phyloP scores from a whole-genome alignment of 371 early-diverging fungal genomes.

The Vairimorpha apis region DNA sequence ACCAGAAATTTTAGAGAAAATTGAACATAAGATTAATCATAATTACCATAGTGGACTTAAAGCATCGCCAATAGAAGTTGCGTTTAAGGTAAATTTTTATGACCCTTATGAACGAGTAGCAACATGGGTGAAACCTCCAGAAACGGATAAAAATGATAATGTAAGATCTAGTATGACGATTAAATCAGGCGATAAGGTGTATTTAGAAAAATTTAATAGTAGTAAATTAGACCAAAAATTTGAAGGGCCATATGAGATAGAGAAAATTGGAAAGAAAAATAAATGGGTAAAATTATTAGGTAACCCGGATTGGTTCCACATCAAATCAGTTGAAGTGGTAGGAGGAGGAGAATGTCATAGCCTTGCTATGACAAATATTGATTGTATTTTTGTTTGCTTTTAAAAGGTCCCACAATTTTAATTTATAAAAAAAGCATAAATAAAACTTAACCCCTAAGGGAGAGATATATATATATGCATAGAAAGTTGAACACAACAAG shows the following conservation, averaged over 20 bases:
- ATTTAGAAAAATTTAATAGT: background rate
- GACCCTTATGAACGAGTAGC: background rate
- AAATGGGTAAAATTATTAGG: background rate
- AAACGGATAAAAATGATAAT: background rate
- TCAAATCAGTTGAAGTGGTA: constrained; percentile 5
- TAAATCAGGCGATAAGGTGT: background rate
- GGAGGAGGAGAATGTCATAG: too few relatives aligned
- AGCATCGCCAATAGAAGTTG: background rate
- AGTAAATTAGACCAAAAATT: background rate
- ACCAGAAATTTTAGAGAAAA: background rate
- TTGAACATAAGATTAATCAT: background rate
- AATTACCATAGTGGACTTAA: background rate
- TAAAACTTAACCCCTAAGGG: too few relatives aligned
- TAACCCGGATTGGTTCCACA: background rate
- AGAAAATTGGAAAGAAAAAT: background rate
- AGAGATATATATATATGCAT: too few relatives aligned
- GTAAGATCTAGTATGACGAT: background rate
- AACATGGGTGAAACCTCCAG: background rate
- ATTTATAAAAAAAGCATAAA: too few relatives aligned
- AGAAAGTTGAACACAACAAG: too few relatives aligned
- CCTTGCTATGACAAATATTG: too few relatives aligned
- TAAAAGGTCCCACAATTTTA: too few relatives aligned
- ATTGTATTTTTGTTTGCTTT: too few relatives aligned
- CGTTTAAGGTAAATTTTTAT: background rate
- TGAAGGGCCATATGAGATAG: background rate